Base-by-base conservation (phyloP, 1,139 yeast genomes). In the Hanseniaspora uvarum region DNA sequence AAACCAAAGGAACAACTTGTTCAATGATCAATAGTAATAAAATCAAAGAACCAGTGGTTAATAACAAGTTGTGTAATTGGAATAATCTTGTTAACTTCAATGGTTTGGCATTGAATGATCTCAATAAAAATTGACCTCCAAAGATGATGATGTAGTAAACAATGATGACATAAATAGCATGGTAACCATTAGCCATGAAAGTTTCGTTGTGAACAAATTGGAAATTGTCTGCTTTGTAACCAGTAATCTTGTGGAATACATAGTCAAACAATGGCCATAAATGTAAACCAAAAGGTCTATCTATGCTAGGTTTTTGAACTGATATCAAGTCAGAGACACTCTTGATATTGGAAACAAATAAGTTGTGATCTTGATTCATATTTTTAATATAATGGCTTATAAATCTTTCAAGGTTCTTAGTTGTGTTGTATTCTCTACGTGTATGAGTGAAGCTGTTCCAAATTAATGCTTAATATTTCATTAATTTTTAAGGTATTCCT, bases 211-310 rank as follows among this genome's bases (percentile, higher is more conserved):
- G 77, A 53, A 79, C 68, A 65, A 86, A 92, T 62, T 76, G 72
- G 66, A 92, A 92, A 23, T 65, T 61, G 54, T 82, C 79, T 57
- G 81, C 82, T 43, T 95, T 94, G 65, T 79, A 80, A 39, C 87
- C 89, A 41, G 72, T 68, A 34, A 76, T 63, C 52, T 64, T 56
- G 57, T 74, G 77, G 62, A 81, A 81, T 28, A 71, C 71, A 59
- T 71, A 71, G 64, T 82, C 79, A 69, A 92, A 87, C 57, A 89
- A 71, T 31, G 95, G 94, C 96, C 96, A 92, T 59, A 92, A 74
- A 63, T 85, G 78, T 54, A 92, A 59, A 50, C 98, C 98, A 68
- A 89, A 92, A 18, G 97, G 97, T 58, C 86, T 77, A 53, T 85
- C 85, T 54, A 87, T 65, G 41, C 83, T 72, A 43, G 96, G 96